Evolutionary conservation across 2,329 filamentous ascomycete genomes (phyloP), one percentile per base, ranked within the genome.

Genomic region (Xylariales sp.): DNA sequence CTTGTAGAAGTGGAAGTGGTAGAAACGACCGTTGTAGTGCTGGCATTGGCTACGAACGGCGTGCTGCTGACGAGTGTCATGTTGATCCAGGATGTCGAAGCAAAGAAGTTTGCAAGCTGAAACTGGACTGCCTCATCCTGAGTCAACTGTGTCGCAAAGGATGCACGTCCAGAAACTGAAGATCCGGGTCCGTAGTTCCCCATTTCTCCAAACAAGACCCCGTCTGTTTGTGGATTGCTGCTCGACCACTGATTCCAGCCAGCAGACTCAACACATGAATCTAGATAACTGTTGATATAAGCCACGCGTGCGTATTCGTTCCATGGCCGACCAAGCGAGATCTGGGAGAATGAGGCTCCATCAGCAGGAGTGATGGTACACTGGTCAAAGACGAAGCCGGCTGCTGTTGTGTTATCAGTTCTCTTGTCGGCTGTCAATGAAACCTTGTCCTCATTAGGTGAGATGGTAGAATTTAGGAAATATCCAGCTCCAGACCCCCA

Each of bases 161-260:
- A 61, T 8, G 73, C 77, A 37, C 79, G 62, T 4, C 58, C 65
- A 0, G 63, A 67, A 1, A 76, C 76, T 15, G 59, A 55, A 4
- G 78, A 64, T 3, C 81, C 80, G 23, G 61, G 52, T 2, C 81
- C 81, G 2, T 67, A 69, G 57, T 84, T 84, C 14, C 48, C 58
- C 50, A 73, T 83, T 62, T 84, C 81, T 7, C 60, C 74, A 44
- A 75, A 83, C 18, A 62, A 55, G 2, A 82, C 72, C 29, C 74
- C 59, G 25, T 62, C 64, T 2, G 74, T 79, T 25, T 59, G 61
- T 14, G 60, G 51, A 19, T 65, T 55, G 25, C 67, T 64, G 13
- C 63, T 52, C 40, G 67, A 68, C 80, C 80, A 84, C 19, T 62
- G 51, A 3, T 49, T 54, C 78, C 81, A 84, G 0, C 80, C 81